Conservation (phyloP, 2,329 filamentous ascomycete genomes). For the Blastomyces parvus region DNA sequence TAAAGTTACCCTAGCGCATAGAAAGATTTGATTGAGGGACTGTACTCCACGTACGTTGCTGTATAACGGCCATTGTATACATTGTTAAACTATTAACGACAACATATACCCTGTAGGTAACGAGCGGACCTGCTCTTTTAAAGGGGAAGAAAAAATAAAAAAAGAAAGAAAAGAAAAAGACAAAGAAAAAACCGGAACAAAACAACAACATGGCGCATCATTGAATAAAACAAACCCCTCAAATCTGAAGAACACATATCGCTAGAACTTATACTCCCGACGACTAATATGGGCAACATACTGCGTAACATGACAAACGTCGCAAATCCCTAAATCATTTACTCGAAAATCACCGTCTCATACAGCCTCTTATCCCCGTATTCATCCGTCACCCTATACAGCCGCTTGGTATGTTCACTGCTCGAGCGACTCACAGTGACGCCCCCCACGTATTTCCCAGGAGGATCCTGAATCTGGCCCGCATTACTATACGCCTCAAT, state of each 20-base stretch:
- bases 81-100: too few species aligned
- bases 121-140: not conserved
- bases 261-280: not conserved
- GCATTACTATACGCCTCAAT: not conserved
- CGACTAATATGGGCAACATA: not conserved
- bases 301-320: not conserved
- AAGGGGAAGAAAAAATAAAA: not conserved
- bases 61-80: too few species aligned
- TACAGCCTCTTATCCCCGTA: conserved; percentile 1
- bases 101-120: too few species aligned
- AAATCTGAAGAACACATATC: not conserved
- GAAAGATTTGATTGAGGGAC: too few species aligned
- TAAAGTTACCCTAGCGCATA: too few species aligned
- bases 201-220: not conserved
- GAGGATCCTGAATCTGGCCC: not conserved
- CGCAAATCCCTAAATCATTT: not conserved
- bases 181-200: not conserved
- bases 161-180: too few species aligned
- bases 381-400: not conserved
- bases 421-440: conserved; percentile 1
- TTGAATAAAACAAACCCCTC: not conserved
- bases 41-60: too few species aligned
- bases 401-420: not conserved
- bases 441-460: not conserved
- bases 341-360: conserved; percentile 2